Percentiles rank a stretch among this genome's conserved stretches.
phyloP scores from a whole-genome alignment of 176 grass and related monocot genomes.

The Echinochloa phyllopogon region DNA sequence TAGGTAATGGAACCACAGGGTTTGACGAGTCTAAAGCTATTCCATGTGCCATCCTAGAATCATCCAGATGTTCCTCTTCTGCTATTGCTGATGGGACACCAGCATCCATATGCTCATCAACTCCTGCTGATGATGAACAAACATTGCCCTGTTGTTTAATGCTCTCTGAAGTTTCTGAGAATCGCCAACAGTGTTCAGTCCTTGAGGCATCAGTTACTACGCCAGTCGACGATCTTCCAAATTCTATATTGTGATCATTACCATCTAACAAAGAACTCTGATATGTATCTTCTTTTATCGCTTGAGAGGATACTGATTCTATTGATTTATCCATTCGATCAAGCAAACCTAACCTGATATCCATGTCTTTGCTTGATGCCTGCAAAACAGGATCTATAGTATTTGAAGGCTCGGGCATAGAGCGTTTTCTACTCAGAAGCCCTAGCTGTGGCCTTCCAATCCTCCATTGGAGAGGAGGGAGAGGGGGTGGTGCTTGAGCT shows the following conservation, averaged over 20 bases:
- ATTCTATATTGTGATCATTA: constrained; percentile 41
- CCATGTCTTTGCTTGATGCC: constrained; percentile 24
- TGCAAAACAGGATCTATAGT: constrained; percentile 31
- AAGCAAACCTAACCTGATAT: constrained; percentile 20
- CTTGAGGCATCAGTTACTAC: constrained; percentile 23
- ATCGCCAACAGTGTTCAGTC: constrained; percentile 31
- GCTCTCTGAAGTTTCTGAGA: constrained; percentile 35
- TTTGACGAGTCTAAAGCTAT: constrained; percentile 2
- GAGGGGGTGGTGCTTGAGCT: constrained; percentile 64
- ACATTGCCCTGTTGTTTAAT: constrained; percentile 9
- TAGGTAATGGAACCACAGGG: constrained; percentile 1
- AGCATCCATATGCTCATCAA: constrained; percentile 28
- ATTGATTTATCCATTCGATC: constrained; percentile 25
- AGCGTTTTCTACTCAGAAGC: constrained; percentile 27
- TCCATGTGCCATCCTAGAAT: constrained; percentile 13
- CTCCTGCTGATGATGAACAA: constrained; percentile 20
- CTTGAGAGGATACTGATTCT: constrained; percentile 27
- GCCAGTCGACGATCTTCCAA: constrained; percentile 5
- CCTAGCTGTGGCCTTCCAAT: constrained; percentile 58
- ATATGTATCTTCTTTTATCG: constrained; percentile 11
- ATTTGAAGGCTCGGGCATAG: constrained; percentile 39
- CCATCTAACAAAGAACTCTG: constrained; percentile 19
- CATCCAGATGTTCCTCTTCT: constrained; percentile 34
- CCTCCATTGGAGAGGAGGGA: constrained; percentile 97
- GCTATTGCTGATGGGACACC: constrained; percentile 24